phyloP scores from a whole-genome alignment of 108 stramenopile species.

The Skeletonema marinoi region DNA sequence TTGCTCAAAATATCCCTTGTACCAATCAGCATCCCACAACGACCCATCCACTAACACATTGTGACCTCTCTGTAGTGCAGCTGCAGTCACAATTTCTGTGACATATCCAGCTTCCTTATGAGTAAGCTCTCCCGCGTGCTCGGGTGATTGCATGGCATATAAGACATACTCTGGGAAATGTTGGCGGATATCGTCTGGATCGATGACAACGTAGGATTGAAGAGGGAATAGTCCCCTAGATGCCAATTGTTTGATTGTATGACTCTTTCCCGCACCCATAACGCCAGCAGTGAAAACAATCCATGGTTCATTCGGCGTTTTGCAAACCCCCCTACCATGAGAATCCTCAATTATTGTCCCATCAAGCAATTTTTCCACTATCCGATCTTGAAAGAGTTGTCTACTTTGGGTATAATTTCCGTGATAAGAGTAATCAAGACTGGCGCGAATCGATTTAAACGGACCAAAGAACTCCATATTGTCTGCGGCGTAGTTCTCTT shows the following conservation, averaged over 20 bases:
- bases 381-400: constrained; percentile 87
- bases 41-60: constrained; percentile 89
- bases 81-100: constrained; percentile 67
- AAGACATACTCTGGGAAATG: constrained; percentile 79
- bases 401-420: constrained; percentile 73
- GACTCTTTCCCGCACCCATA: constrained; percentile 89
- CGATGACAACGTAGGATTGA: constrained; percentile 80
- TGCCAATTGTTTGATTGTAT: constrained; percentile 73
- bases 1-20: constrained; percentile 60
- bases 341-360: constrained; percentile 59
- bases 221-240: constrained; percentile 77
- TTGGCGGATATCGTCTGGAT: constrained; percentile 83
- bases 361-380: constrained; percentile 68
- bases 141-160: constrained; percentile 65
- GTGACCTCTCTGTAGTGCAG: constrained; percentile 56
- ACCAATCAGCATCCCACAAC: constrained; percentile 81
- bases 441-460: constrained; percentile 59
- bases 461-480: constrained; percentile 57
- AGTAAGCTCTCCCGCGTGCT: constrained; percentile 71
- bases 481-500: constrained; percentile 40
- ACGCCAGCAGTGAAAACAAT: constrained; percentile 92
- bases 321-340: constrained; percentile 66
- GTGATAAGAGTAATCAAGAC: constrained; percentile 71
- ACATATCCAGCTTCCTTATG: constrained; percentile 85
- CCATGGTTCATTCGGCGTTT: constrained; percentile 86